Evolutionary conservation across 345 rosid genomes (phyloP).

Genomic region (Gossypium thurberi): DNA sequence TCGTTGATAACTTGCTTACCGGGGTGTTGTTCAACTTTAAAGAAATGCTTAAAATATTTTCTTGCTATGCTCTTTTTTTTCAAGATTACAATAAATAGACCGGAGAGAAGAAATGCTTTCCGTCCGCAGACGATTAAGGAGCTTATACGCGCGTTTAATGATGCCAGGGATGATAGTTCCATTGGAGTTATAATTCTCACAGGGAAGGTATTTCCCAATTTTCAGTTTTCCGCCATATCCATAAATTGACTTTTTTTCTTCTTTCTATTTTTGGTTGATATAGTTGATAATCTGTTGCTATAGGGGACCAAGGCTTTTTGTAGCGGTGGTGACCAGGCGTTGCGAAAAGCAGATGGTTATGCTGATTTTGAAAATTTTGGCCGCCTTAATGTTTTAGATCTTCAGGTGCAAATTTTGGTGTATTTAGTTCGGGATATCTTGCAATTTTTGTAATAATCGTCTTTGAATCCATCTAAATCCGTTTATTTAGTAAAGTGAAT

Average conservation of each 20-base stretch:
- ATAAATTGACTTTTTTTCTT: background rate
- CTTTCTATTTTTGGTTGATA: too few species aligned
- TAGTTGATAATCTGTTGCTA: constrained; percentile 13
- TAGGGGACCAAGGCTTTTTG: constrained; percentile 93
- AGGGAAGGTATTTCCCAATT: constrained; percentile 52
- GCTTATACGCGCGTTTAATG: constrained; percentile 66
- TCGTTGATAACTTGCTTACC: background rate
- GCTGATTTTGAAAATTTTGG: constrained; percentile 64
- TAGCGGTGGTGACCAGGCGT: constrained; percentile 84
- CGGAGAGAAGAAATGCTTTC: constrained; percentile 77
- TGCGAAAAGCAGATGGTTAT: constrained; percentile 71
- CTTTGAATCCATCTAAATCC: too few species aligned
- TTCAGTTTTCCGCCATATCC: background rate
- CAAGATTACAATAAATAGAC: constrained; percentile 77
- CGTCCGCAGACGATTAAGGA: constrained; percentile 73
- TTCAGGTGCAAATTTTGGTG: constrained; percentile 44
- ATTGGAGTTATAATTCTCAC: constrained; percentile 82
- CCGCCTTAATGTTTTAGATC: constrained; percentile 78
- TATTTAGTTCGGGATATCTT: too few species aligned
- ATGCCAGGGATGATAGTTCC: constrained; percentile 77
- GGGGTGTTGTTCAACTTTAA: background rate
- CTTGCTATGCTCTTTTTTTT: background rate
- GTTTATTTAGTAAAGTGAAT: too few species aligned
- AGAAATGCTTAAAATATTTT: background rate
- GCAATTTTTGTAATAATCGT: too few species aligned